These are phyloP conservation scores for Yamadazyma songkhlaensis DNA, from an alignment of 1,139 yeast species.

Conservation along the genomic window DNA sequence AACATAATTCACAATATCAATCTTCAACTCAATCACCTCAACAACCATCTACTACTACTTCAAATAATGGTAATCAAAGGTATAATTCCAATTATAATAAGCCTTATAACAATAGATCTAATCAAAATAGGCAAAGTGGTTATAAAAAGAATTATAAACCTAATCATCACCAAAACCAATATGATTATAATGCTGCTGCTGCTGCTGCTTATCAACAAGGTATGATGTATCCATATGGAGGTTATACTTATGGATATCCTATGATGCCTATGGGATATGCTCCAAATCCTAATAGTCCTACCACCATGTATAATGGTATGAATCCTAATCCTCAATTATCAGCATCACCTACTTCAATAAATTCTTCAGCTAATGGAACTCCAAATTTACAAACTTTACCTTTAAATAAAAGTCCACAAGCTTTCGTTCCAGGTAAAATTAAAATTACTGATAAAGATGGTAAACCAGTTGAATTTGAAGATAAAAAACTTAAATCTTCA, in stretches of 20 bases:
- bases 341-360: slow-evolving; percentile 3
- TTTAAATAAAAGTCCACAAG: slow-evolving; percentile 10
- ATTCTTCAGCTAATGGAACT: slow-evolving; percentile 3
- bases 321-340: slow-evolving; percentile 9
- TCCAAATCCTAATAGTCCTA: slow-evolving; percentile 9
- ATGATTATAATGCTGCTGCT: slow-evolving; percentile 15
- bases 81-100: slow-evolving; percentile 5
- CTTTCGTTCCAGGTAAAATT: slow-evolving; percentile 20
- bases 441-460: slow-evolving; percentile 48
- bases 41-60: not conserved
- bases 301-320: slow-evolving; percentile 14
- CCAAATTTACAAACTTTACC: slow-evolving; percentile 8
- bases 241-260: slow-evolving; percentile 15
- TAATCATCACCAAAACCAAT: slow-evolving; percentile 12
- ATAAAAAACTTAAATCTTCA: slow-evolving; percentile 26
- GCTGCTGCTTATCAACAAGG: slow-evolving; percentile 13
- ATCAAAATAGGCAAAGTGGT: slow-evolving; percentile 7
- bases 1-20: slow-evolving; percentile 9
- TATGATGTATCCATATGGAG: slow-evolving; percentile 21
- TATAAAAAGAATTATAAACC: slow-evolving; percentile 9
- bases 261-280: slow-evolving; percentile 12
- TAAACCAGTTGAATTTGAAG: slow-evolving; percentile 45
- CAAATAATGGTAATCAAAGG: slow-evolving; percentile 2
- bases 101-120: slow-evolving; percentile 3
- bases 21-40: too few species aligned